Evolutionary conservation across 176 grass and related monocot genomes (phyloP).

Genomic region (Aegilops tauschii): DNA sequence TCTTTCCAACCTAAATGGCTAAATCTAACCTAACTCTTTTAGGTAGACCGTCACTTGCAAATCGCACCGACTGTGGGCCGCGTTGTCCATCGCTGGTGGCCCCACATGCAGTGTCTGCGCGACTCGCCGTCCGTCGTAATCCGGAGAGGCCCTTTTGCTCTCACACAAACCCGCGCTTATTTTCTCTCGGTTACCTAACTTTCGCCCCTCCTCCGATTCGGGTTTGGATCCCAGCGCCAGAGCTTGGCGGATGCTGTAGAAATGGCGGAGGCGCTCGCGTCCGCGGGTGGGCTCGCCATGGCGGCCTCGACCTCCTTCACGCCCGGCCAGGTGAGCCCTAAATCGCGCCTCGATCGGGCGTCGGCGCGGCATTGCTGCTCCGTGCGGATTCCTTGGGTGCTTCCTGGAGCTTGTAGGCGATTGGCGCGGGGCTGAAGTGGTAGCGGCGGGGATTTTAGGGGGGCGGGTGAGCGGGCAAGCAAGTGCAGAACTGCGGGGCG

Average conservation of each 20-base stretch:
- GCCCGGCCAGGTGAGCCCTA: constrained; percentile 63
- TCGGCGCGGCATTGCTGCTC: constrained; percentile 20
- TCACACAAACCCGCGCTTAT: constrained; percentile 41
- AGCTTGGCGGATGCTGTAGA: constrained; percentile 46
- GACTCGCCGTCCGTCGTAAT: constrained; percentile 13
- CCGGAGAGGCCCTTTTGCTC: neutral
- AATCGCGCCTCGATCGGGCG: constrained; percentile 26
- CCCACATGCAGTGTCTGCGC: constrained; percentile 10
- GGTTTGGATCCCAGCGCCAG: constrained; percentile 33
- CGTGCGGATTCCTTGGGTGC: neutral
- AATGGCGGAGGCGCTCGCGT: constrained; percentile 45
- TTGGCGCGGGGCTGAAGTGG: neutral
- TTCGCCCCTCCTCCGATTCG: neutral
- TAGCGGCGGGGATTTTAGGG: neutral
- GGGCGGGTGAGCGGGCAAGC: neutral
- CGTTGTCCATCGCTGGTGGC: neutral
- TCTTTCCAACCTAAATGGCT: constrained; percentile 25
- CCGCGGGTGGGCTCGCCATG: constrained; percentile 35
- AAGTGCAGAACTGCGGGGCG: neutral
- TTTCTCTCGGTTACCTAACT: constrained; percentile 10
- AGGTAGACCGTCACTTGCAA: constrained; percentile 26
- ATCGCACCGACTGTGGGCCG: constrained; percentile 11
- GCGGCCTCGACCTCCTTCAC: constrained; percentile 41
- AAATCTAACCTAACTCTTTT: constrained; percentile 16
- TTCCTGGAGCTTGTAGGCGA: neutral